Evolutionary conservation across 441 rosid species (phyloP), one percentile per base, ranked within the genome.

Genomic region (Pelargonium cotyledonis): DNA sequence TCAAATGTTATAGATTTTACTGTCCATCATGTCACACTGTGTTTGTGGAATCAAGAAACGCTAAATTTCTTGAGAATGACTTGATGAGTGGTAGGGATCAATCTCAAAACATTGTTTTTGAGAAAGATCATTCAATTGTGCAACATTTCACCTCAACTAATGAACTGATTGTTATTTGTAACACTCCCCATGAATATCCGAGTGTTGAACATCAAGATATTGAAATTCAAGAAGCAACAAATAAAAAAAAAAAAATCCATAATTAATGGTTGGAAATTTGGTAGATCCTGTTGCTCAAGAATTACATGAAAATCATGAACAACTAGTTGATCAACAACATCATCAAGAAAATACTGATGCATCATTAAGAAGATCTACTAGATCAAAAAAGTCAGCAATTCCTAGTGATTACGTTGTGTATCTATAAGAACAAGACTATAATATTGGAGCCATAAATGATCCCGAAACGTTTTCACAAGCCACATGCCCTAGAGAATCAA

Each of bases 311-410:
- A 12, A 4, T 53, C 15, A 0, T 53, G 60, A 53, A n/a, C 60
- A 53, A 53, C 60, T 16, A 11, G 60, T 53, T 53, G 60, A n/a
- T 12, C 60, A 14, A 53, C 60, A 53, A 0, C 10, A 1, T 53
- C 19, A 3, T 3, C 60, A 53, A 8, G 60, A 16, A 53, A 16
- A 53, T 16, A 8, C n/a, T 53, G 60, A 12, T 53, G 12, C 60
- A 53, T 0, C 23, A 41, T 72, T 67, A 61, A 67, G 64, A 8
- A 26, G 53, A 71, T 72, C 4, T 29, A 6, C 4, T 21, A 72
- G 53, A 29, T 10, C 10, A 0, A 66, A 3, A 1, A 46, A 12
- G 8, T 72, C 8, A 44, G 7, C 10, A 16, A 46, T 72, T 60
- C 8, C 23, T 40, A 65, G 21, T 51, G 21, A 29, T 19, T 71